phyloP scores from a whole-genome alignment of 371 early-diverging fungal species.

The Phascolomyces articulosus region DNA sequence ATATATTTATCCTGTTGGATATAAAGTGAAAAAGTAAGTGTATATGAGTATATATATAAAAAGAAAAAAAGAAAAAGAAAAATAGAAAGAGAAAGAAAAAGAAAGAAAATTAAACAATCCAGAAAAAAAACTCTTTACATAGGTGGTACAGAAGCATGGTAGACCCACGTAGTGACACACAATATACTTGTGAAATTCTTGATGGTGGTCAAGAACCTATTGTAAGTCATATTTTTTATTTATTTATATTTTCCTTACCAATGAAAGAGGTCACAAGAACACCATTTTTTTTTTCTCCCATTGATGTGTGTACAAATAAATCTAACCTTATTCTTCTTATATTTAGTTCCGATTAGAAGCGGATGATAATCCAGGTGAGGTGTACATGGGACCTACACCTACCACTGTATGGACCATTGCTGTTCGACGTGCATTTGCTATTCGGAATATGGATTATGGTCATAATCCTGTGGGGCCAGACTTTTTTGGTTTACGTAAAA shows the following conservation, averaged over 20 bases:
- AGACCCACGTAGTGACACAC: constrained; percentile 66
- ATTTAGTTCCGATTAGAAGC: constrained; percentile 37
- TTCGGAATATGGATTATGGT: constrained; percentile 81
- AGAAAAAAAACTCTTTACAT: neutral
- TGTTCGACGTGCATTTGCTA: constrained; percentile 55
- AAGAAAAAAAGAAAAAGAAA: neutral
- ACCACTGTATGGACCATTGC: constrained; percentile 59
- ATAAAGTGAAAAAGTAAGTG: constrained; percentile 62
- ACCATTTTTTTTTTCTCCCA: no score
- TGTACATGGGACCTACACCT: constrained; percentile 50
- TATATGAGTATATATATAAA: neutral
- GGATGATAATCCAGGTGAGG: constrained; percentile 39
- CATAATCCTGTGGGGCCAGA: constrained; percentile 92
- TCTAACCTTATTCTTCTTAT: neutral
- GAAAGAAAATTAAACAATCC: neutral
- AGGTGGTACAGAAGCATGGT: constrained; percentile 81
- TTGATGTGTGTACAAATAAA: no score
- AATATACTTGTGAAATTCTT: constrained; percentile 80
- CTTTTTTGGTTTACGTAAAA: constrained; percentile 88
- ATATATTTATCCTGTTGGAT: constrained; percentile 93
- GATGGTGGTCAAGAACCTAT: constrained; percentile 84
- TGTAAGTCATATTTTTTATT: constrained; percentile 24
- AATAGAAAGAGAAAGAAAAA: neutral
- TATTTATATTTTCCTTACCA: neutral
- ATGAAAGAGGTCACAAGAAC: neutral